Percentiles rank a stretch among this genome's conserved stretches.
phyloP scores from a whole-genome alignment of 108 stramenopile species.

The Nitzschia sp. region DNA sequence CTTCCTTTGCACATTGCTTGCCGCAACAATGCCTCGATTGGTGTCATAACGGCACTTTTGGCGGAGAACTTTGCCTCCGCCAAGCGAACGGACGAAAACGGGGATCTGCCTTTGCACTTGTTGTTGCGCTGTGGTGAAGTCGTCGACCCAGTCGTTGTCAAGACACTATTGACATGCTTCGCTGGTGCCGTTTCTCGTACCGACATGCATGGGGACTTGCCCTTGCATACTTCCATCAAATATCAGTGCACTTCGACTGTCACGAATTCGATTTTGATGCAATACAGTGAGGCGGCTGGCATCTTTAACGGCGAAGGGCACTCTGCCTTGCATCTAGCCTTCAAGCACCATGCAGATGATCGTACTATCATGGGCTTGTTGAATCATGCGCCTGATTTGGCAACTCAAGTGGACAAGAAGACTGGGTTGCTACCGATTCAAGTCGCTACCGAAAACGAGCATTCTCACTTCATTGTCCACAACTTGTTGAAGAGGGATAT shows the following conservation, averaged over 20 bases:
- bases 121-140: slow-evolving; percentile 84
- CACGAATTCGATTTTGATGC: slow-evolving; percentile 68
- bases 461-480: slow-evolving; percentile 87
- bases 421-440: slow-evolving; percentile 85
- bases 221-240: slow-evolving; percentile 82
- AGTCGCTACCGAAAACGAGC: slow-evolving; percentile 83
- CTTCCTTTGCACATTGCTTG: slow-evolving; percentile 87
- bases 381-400: slow-evolving; percentile 84
- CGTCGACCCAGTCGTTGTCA: slow-evolving; percentile 86
- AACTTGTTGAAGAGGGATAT: slow-evolving; percentile 83
- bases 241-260: slow-evolving; percentile 73
- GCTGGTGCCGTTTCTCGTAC: slow-evolving; percentile 72
- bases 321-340: slow-evolving; percentile 75
- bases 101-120: slow-evolving; percentile 84
- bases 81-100: slow-evolving; percentile 82
- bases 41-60: slow-evolving; percentile 81
- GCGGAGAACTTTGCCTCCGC: slow-evolving; percentile 85
- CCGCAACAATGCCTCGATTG: slow-evolving; percentile 81
- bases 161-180: slow-evolving; percentile 86
- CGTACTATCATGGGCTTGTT: slow-evolving; percentile 79
- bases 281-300: slow-evolving; percentile 77
- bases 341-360: slow-evolving; percentile 80
- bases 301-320: slow-evolving; percentile 83
- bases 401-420: slow-evolving; percentile 65
- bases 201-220: slow-evolving; percentile 85